Evolutionary conservation across 441 rosid genomes (phyloP), one percentile per base, ranked within the genome.

Genomic region (Croton laevigatus): DNA sequence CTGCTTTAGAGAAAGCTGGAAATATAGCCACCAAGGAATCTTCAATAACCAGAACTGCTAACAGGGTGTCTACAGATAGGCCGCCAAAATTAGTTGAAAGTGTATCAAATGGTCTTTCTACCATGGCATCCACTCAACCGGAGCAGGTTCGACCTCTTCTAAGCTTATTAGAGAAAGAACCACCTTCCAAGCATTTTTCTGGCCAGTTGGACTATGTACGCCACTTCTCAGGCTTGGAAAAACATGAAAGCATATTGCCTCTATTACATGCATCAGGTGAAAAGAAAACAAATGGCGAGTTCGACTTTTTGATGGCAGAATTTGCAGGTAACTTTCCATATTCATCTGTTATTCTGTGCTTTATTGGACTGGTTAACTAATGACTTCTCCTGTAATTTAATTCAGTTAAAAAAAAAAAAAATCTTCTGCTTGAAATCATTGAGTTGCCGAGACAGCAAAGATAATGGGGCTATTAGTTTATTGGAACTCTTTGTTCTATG

Each of bases 131-230:
- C 73, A 53, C 87, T 79, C 94, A 86, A 70, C 82, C 87, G 57
- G 97, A 91, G 74, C 97, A 89, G 83, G 98, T 96, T 71, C 93
- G 97, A 23, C 99, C 99, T 75, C 89, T 96, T 79, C 91, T 96
- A 74, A 93, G 97, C 89, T 85, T 96, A 82, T 86, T 96, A 89
- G 99, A 91, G 48, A 96, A 93, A 83, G 99, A 93, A 82, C 98
- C 99, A 14, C 98, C 97, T 69, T 93, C 96, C 52, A 77, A 86
- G 74, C 96, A 77, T 82, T 77, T 82, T 79, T 89, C 98, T 81
- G 98, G 96, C 74, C 99, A 92, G 78, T 83, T 95, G 72, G 99
- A 90, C 70, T 89, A 86, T 83, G 89, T 83, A 5, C 88, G 87
- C 63, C 95, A 91, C 74, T 75, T 89, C 66, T 79, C 98, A 40